phyloP scores from a whole-genome alignment of 257 asterid genomes.

The Nicotiana tabacum region DNA sequence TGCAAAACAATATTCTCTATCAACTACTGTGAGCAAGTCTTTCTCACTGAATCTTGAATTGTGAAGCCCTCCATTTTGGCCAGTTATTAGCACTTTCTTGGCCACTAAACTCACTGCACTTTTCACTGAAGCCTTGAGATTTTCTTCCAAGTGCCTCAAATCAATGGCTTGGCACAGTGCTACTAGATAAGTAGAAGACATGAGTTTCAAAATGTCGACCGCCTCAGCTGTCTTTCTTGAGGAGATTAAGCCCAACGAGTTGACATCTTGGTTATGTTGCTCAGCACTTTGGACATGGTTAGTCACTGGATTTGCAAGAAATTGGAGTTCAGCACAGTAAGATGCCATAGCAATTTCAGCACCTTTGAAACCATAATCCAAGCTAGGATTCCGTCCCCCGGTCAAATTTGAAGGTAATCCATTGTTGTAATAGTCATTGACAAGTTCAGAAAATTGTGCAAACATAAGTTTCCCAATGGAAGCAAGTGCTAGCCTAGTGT shows the following conservation, averaged over 20 bases:
- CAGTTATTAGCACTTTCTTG: slow-evolving; percentile 14
- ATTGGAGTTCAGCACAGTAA: slow-evolving; percentile 26
- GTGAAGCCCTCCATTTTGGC: slow-evolving; percentile 17
- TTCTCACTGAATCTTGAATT: slow-evolving; percentile 23
- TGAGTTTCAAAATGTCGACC: slow-evolving; percentile 26
- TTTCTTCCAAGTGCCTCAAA: slow-evolving; percentile 27
- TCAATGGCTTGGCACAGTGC: slow-evolving; percentile 29
- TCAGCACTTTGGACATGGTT: slow-evolving; percentile 32
- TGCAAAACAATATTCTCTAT: slow-evolving; percentile 19
- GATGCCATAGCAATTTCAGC: slow-evolving; percentile 30
- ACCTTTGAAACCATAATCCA: slow-evolving; percentile 32
- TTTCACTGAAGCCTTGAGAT: slow-evolving; percentile 16
- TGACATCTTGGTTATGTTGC: slow-evolving; percentile 30
- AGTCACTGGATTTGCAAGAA: slow-evolving; percentile 27
- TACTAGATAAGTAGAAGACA: slow-evolving; percentile 24
- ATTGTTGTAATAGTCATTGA: slow-evolving; percentile 29
- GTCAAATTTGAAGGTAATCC: slow-evolving; percentile 27
- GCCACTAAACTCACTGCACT: slow-evolving; percentile 24
- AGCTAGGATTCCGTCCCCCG: slow-evolving; percentile 21
- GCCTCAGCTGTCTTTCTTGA: slow-evolving; percentile 27
- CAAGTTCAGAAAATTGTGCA: slow-evolving; percentile 27
- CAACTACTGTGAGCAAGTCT: slow-evolving; percentile 23
- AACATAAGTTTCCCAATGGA: slow-evolving; percentile 25
- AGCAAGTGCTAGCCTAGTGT: slow-evolving; percentile 23
- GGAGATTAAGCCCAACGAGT: slow-evolving; percentile 27